Evolutionary conservation across 495 filamentous ascomycete species (phyloP).

Genomic region (Clohesyomyces aquaticus): DNA sequence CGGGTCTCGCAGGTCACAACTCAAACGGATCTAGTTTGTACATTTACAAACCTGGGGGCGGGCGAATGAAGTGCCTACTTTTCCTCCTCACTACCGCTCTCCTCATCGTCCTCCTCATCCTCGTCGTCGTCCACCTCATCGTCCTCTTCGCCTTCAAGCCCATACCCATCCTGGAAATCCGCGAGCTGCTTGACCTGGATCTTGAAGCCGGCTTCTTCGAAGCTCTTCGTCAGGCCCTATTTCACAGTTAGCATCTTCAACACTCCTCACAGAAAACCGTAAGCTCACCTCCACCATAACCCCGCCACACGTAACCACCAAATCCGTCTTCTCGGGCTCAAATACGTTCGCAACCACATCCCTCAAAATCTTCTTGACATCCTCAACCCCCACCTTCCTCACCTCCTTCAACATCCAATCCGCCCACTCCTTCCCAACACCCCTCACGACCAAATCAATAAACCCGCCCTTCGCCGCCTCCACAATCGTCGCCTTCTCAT

Average conservation of each 20-base stretch:
- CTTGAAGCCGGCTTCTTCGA: constrained; percentile 75
- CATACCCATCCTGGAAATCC: constrained; percentile 90
- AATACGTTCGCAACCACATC: constrained; percentile 81
- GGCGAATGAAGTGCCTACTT: too few species aligned
- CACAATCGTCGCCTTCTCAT: constrained; percentile 82
- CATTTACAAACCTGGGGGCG: too few species aligned
- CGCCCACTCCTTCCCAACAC: constrained; percentile 77
- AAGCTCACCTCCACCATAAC: constrained; percentile 77
- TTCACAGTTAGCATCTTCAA: constrained; percentile 15
- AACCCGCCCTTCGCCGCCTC: constrained; percentile 81
- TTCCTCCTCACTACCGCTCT: constrained; percentile 28
- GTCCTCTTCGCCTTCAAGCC: constrained; percentile 70
- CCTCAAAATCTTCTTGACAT: constrained; percentile 74
- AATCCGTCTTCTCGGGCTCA: constrained; percentile 71
- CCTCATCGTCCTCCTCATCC: constrained; percentile 54
- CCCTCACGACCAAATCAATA: constrained; percentile 75
- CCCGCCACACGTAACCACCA: constrained; percentile 86
- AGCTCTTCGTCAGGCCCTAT: constrained; percentile 71
- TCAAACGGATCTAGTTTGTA: too few species aligned
- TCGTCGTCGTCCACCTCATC: constrained; percentile 54
- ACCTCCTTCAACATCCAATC: constrained; percentile 75
- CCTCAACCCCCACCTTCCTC: constrained; percentile 70
- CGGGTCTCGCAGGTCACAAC: too few species aligned
- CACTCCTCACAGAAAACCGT: background rate
- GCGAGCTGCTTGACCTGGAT: constrained; percentile 73